Evolutionary conservation across 2,329 filamentous ascomycete species (phyloP).

Genomic region (Cladophialophora immunda): DNA sequence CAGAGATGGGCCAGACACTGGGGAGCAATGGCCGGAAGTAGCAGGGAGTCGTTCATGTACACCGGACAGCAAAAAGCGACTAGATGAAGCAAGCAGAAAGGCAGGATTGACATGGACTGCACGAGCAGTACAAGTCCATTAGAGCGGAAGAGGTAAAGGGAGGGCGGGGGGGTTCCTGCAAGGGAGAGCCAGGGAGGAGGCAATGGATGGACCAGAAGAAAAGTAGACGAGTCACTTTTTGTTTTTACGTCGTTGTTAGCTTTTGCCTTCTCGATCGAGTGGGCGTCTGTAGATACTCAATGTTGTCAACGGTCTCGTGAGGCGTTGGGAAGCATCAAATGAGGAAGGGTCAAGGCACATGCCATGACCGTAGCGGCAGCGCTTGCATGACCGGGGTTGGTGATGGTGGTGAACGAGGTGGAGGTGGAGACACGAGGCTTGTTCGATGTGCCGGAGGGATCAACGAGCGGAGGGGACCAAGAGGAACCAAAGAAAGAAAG

Average conservation of each 20-base stretch:
- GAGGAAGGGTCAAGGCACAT: constrained; percentile 27
- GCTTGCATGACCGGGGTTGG: constrained; percentile 23
- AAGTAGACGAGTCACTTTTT: constrained; percentile 21
- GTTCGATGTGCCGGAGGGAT: constrained; percentile 11
- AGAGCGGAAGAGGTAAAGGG: constrained; percentile 11
- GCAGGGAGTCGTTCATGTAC: neutral
- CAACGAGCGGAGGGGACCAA: constrained; percentile 12
- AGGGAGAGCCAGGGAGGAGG: constrained; percentile 11
- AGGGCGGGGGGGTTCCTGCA: constrained; percentile 2
- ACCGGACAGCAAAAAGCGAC: constrained; percentile 5
- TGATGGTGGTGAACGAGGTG: constrained; percentile 19
- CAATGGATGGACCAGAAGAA: constrained; percentile 16
- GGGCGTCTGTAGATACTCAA: constrained; percentile 10
- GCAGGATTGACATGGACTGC: constrained; percentile 13
- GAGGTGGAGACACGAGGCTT: constrained; percentile 19
- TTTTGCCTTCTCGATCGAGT: neutral
- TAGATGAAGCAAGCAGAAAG: neutral
- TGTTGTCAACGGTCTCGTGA: constrained; percentile 25
- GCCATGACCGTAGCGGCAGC: constrained; percentile 20
- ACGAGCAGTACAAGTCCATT: constrained; percentile 10
- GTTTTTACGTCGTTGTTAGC: constrained; percentile 8
- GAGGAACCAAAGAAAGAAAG: neutral
- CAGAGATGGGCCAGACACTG: neutral
- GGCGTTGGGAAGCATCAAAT: constrained; percentile 23
- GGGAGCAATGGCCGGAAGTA: neutral